Percentiles rank a stretch among this genome's conserved stretches.
Evolutionary conservation across 495 filamentous ascomycete species (phyloP).

Genomic region (Trichoderma virens): DNA sequence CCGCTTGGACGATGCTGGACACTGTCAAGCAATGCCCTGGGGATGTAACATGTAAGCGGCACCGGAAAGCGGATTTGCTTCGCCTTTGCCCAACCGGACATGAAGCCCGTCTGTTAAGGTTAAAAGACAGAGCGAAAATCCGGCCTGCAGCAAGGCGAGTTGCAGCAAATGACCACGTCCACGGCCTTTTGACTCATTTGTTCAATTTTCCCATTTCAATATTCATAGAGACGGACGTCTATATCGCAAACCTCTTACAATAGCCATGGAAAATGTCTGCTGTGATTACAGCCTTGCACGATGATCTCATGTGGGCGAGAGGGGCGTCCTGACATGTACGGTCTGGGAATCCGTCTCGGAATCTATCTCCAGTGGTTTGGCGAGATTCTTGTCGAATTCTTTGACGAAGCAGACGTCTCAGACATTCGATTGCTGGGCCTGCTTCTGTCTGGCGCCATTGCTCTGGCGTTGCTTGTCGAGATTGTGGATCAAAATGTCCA

Average conservation of each 20-base stretch:
- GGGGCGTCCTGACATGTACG: constrained; percentile 14
- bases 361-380: constrained; percentile 19
- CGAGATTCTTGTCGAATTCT: constrained; percentile 14
- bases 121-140: background rate
- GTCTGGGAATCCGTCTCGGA: constrained; percentile 19
- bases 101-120: background rate
- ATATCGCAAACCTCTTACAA: background rate
- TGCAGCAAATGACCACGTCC: background rate
- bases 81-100: background rate
- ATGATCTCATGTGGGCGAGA: constrained; percentile 1
- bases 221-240: background rate
- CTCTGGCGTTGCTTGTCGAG: constrained; percentile 1
- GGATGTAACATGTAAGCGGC: background rate
- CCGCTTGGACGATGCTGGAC: background rate
- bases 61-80: background rate
- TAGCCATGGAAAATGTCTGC: background rate
- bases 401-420: constrained; percentile 15
- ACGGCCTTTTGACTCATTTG: background rate
- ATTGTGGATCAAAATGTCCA: background rate
- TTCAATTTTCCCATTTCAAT: background rate
- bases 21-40: background rate
- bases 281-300: background rate
- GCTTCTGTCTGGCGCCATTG: background rate
- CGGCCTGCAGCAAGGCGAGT: background rate
- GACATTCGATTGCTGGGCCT: constrained; percentile 14